These are phyloP conservation scores for Avicennia marina DNA, from an alignment of 257 asterid species.

Conservation along the genomic window DNA sequence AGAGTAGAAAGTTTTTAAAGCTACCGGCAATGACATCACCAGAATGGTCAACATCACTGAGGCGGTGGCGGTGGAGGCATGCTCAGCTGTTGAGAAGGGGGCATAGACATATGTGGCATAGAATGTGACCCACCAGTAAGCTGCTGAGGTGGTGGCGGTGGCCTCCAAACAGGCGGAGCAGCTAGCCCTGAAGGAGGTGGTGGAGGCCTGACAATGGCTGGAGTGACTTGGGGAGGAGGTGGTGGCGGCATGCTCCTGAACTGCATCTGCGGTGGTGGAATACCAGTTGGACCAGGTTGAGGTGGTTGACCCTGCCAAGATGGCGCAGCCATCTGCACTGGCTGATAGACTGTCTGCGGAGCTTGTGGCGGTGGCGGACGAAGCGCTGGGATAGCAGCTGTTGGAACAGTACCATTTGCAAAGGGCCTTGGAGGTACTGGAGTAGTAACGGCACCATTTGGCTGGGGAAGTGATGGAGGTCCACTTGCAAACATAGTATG, in stretches of 20 bases:
- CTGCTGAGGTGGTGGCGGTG: constrained; percentile 85
- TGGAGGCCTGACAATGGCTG: constrained; percentile 53
- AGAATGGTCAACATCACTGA: constrained; percentile 14
- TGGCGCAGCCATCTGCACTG: constrained; percentile 56
- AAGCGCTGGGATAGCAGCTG: constrained; percentile 49
- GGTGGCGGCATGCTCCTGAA: constrained; percentile 80
- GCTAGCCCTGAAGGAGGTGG: constrained; percentile 68
- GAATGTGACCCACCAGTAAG: constrained; percentile 41
- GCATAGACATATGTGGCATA: constrained; percentile 57
- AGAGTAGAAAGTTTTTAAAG: not conserved
- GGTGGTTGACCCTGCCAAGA: constrained; percentile 78
- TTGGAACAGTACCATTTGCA: constrained; percentile 60
- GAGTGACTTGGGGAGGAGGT: constrained; percentile 58
- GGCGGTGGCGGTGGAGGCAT: constrained; percentile 36
- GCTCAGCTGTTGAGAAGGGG: constrained; percentile 33
- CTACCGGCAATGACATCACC: not conserved
- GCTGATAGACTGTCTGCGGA: constrained; percentile 42
- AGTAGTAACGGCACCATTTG: constrained; percentile 42
- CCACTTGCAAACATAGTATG: constrained; percentile 97
- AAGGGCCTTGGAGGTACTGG: constrained; percentile 76
- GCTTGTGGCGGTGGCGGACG: constrained; percentile 59
- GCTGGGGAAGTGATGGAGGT: constrained; percentile 66
- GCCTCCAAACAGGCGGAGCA: constrained; percentile 68
- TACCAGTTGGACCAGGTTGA: constrained; percentile 39
- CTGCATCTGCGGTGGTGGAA: constrained; percentile 62